phyloP scores from a whole-genome alignment of 2,329 filamentous ascomycete genomes.

The Penicillium sp. region DNA sequence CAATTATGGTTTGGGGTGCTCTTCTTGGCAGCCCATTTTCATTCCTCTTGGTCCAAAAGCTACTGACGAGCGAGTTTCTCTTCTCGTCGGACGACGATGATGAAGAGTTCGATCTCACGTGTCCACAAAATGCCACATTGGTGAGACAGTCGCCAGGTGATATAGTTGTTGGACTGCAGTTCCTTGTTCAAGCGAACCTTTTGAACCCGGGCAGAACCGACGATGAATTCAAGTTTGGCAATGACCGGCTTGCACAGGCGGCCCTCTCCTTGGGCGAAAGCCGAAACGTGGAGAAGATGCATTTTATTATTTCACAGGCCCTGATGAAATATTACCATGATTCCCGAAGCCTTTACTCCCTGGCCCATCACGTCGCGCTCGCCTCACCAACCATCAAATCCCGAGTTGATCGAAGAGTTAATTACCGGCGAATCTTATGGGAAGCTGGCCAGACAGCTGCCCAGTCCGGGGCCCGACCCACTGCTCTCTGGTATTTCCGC shows the following conservation, averaged over 20 bases:
- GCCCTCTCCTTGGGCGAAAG: constrained; percentile 71
- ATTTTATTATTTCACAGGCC: constrained; percentile 83
- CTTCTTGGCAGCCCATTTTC: constrained; percentile 82
- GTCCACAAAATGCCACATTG: constrained; percentile 49
- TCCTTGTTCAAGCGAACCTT: constrained; percentile 77
- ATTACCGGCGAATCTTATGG: constrained; percentile 76
- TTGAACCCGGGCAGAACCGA: constrained; percentile 82
- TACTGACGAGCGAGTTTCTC: constrained; percentile 76
- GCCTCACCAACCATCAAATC: constrained; percentile 74
- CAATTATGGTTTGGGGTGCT: constrained; percentile 84
- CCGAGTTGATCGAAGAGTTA: constrained; percentile 62
- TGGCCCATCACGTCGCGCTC: constrained; percentile 80
- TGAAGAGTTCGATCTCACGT: constrained; percentile 40
- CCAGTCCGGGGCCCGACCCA: constrained; percentile 80
- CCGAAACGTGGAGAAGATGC: constrained; percentile 74
- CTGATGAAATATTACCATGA: constrained; percentile 75
- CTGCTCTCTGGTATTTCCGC: constrained; percentile 80
- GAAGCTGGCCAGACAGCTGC: constrained; percentile 77
- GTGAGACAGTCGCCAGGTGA: constrained; percentile 68
- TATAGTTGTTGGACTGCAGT: constrained; percentile 74
- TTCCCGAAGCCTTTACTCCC: constrained; percentile 68
- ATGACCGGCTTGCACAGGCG: constrained; percentile 84
- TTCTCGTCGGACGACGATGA: constrained; percentile 55
- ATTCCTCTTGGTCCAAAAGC: constrained; percentile 75
- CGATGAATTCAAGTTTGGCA: constrained; percentile 78